Conservation (phyloP, 441 rosid genomes). For the Raphanus hybrid region DNA sequence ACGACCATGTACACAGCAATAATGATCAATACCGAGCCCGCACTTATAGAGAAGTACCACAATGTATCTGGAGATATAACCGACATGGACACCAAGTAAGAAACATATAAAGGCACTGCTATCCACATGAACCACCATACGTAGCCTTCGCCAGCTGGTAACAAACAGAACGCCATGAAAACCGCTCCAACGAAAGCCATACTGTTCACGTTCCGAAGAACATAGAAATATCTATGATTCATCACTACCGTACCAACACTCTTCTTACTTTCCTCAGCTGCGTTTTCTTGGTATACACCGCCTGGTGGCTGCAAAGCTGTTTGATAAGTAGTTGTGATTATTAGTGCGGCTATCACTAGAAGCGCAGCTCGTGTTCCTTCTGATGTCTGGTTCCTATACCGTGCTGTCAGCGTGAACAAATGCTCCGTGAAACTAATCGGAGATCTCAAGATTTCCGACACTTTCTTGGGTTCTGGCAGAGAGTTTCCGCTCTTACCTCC, state of each 20-base stretch:
- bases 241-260: constrained; percentile 14
- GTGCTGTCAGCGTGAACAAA: neutral
- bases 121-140: constrained; percentile 8
- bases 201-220: constrained; percentile 12
- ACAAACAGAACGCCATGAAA: constrained; percentile 6
- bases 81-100: constrained; percentile 27
- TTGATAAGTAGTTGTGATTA: constrained; percentile 47
- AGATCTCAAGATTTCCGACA: neutral
- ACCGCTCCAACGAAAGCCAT: constrained; percentile 18
- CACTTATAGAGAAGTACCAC: constrained; percentile 13
- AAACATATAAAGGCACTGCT: constrained; percentile 3
- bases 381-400: constrained; percentile 7
- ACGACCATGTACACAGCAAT: neutral
- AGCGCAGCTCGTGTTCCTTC: constrained; percentile 13
- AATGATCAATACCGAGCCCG: neutral
- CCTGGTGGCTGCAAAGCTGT: constrained; percentile 46
- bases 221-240: constrained; percentile 1
- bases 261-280: constrained; percentile 6
- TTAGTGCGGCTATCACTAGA: constrained; percentile 21
- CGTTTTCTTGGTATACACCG: constrained; percentile 32
- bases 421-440: neutral
- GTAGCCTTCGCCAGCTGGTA: constrained; percentile 24
- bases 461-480: neutral
- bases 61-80: constrained; percentile 15
- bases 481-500: constrained; percentile 22